A percentile compares a stretch with the other conserved stretches of the same genome.
Conservation (phyloP, 192 early-diverging fungal species). For the Endogone sp. region DNA sequence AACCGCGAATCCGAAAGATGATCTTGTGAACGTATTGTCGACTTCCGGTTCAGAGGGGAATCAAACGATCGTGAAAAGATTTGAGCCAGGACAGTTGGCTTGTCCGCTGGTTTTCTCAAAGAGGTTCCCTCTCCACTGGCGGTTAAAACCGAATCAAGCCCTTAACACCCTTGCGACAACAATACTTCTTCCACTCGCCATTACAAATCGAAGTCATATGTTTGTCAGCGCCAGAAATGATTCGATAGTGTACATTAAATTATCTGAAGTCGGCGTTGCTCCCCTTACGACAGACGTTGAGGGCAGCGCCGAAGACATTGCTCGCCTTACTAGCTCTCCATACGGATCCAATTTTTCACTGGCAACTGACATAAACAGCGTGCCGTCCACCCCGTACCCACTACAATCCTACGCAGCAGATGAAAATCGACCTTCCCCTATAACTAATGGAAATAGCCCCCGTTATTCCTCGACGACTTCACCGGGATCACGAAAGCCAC, state of each 20-base stretch:
- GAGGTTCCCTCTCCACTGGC: constrained; percentile 70
- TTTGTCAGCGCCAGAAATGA: constrained; percentile 56
- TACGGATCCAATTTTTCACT: constrained; percentile 20
- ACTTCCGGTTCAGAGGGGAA: too few species aligned
- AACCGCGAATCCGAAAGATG: constrained; percentile 30
- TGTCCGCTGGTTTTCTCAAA: constrained; percentile 63
- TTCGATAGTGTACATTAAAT: constrained; percentile 53
- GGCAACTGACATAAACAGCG: neutral
- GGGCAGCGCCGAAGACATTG: constrained; percentile 25
- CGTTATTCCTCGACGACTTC: constrained; percentile 18
- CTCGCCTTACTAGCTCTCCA: constrained; percentile 10
- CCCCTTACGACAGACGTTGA: constrained; percentile 7
- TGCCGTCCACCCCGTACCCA: neutral
- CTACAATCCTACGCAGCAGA: neutral
- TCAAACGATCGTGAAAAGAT: constrained; percentile 32
- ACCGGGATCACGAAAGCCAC: constrained; percentile 27
- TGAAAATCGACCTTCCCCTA: neutral
- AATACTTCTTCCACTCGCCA: constrained; percentile 51
- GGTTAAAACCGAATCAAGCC: constrained; percentile 63
- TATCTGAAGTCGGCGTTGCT: constrained; percentile 36
- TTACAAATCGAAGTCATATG: constrained; percentile 72
- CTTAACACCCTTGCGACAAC: constrained; percentile 51
- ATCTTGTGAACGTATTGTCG: constrained; percentile 14
- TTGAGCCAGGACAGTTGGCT: constrained; percentile 61
- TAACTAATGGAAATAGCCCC: neutral